Evolutionary conservation across 306 rosid genomes (phyloP).

Genomic region (Cucurbita maxima): DNA sequence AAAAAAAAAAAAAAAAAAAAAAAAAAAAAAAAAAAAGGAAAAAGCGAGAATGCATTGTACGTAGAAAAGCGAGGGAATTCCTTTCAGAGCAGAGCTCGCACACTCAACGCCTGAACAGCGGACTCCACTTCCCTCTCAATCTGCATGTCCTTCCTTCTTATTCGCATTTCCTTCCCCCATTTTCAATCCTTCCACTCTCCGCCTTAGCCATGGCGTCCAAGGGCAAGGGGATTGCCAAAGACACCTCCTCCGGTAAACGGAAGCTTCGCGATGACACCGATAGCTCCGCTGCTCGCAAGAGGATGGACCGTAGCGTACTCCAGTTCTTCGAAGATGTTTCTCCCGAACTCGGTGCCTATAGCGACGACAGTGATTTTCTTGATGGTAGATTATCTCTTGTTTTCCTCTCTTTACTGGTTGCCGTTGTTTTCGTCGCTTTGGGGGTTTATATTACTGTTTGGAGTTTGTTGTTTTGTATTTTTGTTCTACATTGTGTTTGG

Average conservation of each 20-base stretch:
- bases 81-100: not conserved
- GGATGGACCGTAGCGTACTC: slow-evolving; percentile 33
- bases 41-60: not conserved
- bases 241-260: slow-evolving; percentile 22
- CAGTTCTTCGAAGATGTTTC: slow-evolving; percentile 61
- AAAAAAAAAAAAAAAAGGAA: not conserved
- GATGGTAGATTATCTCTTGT: slow-evolving; percentile 21
- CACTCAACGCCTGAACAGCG: not conserved
- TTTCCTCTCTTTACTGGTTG: not conserved
- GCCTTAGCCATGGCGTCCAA: slow-evolving; percentile 28
- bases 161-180: not conserved
- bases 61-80: not conserved
- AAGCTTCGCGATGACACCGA: slow-evolving; percentile 29
- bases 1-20: too few relatives aligned
- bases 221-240: slow-evolving; percentile 57
- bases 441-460: not conserved
- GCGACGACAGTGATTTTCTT: slow-evolving; percentile 27
- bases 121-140: not conserved
- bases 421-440: not conserved
- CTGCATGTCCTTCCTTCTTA: not conserved
- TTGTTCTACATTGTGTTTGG: not conserved
- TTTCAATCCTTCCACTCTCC: not conserved
- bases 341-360: slow-evolving; percentile 26
- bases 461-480: not conserved
- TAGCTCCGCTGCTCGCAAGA: slow-evolving; percentile 32